phyloP scores from a whole-genome alignment of 139 green algal genomes.

The Coccomyxa sp. region DNA sequence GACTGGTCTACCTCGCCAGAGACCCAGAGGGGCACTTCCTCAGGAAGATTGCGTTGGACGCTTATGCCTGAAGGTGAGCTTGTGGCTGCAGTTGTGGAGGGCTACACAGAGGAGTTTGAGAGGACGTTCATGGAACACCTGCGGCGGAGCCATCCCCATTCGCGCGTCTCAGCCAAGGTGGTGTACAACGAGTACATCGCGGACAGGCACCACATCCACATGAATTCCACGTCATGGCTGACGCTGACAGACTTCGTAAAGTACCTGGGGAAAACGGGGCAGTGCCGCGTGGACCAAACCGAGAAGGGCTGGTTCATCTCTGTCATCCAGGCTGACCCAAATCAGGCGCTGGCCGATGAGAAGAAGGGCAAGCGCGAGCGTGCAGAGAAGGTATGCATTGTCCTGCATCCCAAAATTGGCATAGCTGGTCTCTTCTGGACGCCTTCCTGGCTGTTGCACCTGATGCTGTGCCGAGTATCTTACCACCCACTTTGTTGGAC shows the following conservation, averaged over 20 bases:
- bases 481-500: too few relatives aligned
- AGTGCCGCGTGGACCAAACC: constrained; percentile 81
- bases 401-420: not conserved
- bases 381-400: constrained; percentile 17
- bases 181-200: constrained; percentile 96
- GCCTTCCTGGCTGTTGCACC: not conserved
- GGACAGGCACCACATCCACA: constrained; percentile 91
- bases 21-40: too few relatives aligned
- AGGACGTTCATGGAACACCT: constrained; percentile 87
- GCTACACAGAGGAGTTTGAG: constrained; percentile 90
- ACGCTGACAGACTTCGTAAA: constrained; percentile 88
- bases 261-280: constrained; percentile 44
- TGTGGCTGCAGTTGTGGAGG: constrained; percentile 56
- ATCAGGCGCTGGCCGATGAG: constrained; percentile 41
- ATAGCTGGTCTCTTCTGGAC: not conserved
- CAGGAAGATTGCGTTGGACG: too few relatives aligned
- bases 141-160: constrained; percentile 60
- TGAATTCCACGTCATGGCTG: constrained; percentile 95
- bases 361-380: constrained; percentile 45
- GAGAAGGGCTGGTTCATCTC: constrained; percentile 92
- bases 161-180: constrained; percentile 73
- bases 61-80: not conserved
- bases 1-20: too few relatives aligned
- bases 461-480: not conserved
- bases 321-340: constrained; percentile 38